phyloP scores from a whole-genome alignment of 2,329 filamentous ascomycete genomes.

The Aspergillus fumigatiaffinis region DNA sequence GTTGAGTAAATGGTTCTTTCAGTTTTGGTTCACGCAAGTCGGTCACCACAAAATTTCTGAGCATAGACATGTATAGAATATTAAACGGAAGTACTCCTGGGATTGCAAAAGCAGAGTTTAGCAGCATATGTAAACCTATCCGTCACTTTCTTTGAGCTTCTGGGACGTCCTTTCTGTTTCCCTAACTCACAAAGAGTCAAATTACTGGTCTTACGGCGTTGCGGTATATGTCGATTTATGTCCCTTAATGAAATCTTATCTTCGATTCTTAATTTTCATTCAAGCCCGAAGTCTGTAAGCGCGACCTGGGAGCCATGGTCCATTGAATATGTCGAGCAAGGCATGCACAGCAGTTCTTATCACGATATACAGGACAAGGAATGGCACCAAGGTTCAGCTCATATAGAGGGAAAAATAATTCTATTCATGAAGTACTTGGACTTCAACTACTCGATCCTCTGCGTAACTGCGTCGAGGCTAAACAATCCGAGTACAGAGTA shows the following conservation, averaged over 20 bases:
- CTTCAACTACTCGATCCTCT: too few relatives aligned
- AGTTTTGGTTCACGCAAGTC: slow-evolving; percentile 8
- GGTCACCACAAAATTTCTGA: slow-evolving; percentile 15
- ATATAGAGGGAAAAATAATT: not conserved
- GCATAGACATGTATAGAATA: slow-evolving; percentile 26
- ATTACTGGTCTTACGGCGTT: slow-evolving; percentile 6
- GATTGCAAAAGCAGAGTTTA: slow-evolving; percentile 14
- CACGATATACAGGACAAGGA: too few relatives aligned
- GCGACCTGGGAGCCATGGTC: not conserved
- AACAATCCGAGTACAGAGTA: too few relatives aligned
- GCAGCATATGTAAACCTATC: slow-evolving; percentile 1
- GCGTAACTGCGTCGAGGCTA: too few relatives aligned
- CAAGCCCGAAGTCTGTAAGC: not conserved
- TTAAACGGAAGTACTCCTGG: slow-evolving; percentile 12
- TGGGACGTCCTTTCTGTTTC: slow-evolving; percentile 1
- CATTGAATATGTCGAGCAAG: not conserved
- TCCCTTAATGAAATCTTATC: slow-evolving; percentile 2
- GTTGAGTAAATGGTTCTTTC: slow-evolving; percentile 29
- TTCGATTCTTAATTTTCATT: not conserved
- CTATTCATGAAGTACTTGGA: not conserved
- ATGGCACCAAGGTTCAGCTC: too few relatives aligned
- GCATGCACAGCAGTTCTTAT: not conserved
- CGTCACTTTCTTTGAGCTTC: not conserved
- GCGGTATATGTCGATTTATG: slow-evolving; percentile 4
- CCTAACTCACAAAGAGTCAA: slow-evolving; percentile 1